Conservation (phyloP, 352 stramenopile genomes). For the Globisporangium rhizosaccharum region DNA sequence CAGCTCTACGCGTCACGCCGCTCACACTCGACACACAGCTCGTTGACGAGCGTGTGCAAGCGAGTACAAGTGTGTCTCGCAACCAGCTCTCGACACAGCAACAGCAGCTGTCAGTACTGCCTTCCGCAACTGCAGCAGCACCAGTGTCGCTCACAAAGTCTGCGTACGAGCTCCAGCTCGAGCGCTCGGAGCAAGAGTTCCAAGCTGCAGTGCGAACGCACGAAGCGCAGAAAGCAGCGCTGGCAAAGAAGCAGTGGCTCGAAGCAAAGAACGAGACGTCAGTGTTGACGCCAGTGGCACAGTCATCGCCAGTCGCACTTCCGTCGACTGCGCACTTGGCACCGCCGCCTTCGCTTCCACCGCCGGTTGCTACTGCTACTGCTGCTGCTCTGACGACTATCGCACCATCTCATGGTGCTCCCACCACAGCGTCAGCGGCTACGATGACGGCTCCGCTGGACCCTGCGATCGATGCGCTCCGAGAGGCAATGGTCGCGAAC, state of each 20-base stretch:
- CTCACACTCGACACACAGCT: too few species aligned
- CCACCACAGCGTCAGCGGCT: background rate
- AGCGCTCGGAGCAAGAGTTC: conserved; percentile 39
- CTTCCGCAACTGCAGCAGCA: background rate
- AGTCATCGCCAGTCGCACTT: background rate
- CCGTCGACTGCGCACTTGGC: background rate
- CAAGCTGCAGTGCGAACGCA: conserved; percentile 34
- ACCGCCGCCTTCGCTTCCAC: background rate
- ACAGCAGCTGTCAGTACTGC: background rate
- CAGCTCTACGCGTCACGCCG: too few species aligned
- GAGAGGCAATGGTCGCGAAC: conserved; percentile 34
- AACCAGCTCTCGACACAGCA: background rate
- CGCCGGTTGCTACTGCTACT: background rate
- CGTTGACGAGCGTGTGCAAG: too few species aligned
- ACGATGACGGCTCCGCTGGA: conserved; percentile 10
- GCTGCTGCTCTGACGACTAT: background rate
- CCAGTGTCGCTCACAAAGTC: conserved; percentile 17
- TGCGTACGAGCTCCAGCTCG: conserved; percentile 36
- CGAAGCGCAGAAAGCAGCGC: conserved; percentile 28
- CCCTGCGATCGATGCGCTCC: conserved; percentile 33
- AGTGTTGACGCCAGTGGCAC: background rate
- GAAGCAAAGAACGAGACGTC: conserved; percentile 4
- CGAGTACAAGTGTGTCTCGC: too few species aligned
- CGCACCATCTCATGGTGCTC: background rate
- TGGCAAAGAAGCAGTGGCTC: conserved; percentile 30